phyloP scores from a whole-genome alignment of 2,329 filamentous ascomycete genomes.

The Metarhizium anisopliae region DNA sequence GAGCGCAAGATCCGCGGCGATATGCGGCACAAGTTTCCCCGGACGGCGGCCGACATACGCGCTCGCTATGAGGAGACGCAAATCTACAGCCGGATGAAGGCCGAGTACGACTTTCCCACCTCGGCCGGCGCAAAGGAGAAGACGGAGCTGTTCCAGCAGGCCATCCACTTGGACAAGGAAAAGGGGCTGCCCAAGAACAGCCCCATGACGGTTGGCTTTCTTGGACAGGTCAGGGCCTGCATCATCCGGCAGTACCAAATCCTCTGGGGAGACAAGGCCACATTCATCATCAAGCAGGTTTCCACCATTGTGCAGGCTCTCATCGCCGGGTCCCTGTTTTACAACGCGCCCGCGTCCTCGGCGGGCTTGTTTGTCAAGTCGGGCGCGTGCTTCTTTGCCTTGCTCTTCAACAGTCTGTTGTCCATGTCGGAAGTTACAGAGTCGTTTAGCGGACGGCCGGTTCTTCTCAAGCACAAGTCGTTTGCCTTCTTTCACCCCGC shows the following conservation, averaged over 20 bases:
- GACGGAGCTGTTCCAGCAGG: slow-evolving; percentile 45
- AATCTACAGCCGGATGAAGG: slow-evolving; percentile 39
- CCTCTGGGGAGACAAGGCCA: slow-evolving; percentile 54
- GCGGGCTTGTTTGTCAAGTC: slow-evolving; percentile 55
- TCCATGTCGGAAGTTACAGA: slow-evolving; percentile 59
- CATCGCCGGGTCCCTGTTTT: slow-evolving; percentile 59
- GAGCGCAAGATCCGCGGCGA: too few species aligned
- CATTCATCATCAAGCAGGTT: slow-evolving; percentile 53
- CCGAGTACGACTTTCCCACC: slow-evolving; percentile 48
- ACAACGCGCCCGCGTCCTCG: slow-evolving; percentile 48
- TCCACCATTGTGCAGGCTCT: slow-evolving; percentile 50
- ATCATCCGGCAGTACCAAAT: slow-evolving; percentile 56
- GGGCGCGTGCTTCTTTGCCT: slow-evolving; percentile 55
- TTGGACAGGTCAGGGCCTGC: slow-evolving; percentile 45
- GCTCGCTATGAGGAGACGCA: slow-evolving; percentile 41
- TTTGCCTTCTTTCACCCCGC: slow-evolving; percentile 51
- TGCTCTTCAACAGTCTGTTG: slow-evolving; percentile 53
- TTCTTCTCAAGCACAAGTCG: slow-evolving; percentile 48
- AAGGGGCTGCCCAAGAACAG: slow-evolving; percentile 43
- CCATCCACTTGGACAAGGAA: slow-evolving; percentile 44
- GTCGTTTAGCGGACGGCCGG: slow-evolving; percentile 50
- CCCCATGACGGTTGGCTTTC: slow-evolving; percentile 46
- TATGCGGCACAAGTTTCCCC: too few species aligned
- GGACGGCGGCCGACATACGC: slow-evolving; percentile 29
- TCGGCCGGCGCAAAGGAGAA: slow-evolving; percentile 36